Evolutionary conservation across 106 monocot genomes (phyloP).

Genomic region (Allium cepa): DNA sequence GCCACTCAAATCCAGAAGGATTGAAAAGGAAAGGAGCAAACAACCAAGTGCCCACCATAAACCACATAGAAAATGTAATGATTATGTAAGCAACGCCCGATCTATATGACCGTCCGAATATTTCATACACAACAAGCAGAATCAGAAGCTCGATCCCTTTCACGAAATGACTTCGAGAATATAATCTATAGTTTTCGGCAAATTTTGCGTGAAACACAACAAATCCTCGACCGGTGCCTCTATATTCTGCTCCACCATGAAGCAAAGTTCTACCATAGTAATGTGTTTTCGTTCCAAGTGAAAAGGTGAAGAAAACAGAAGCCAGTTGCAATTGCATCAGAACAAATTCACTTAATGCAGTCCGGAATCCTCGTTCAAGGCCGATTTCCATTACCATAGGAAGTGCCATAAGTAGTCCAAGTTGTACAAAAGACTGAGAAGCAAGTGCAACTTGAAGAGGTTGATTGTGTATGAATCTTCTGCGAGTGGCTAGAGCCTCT

Average conservation of each 20-base stretch:
- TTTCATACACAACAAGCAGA: constrained; percentile 75
- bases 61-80: constrained; percentile 89
- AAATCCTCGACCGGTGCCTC: constrained; percentile 90
- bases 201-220: constrained; percentile 98
- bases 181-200: constrained; percentile 88
- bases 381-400: constrained; percentile 99
- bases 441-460: constrained; percentile 93
- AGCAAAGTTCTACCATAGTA: constrained; percentile 96
- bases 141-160: constrained; percentile 88
- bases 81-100: constrained; percentile 64
- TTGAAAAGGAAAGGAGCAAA: constrained; percentile 95
- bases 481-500: constrained; percentile 55
- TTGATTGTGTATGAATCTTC: constrained; percentile 59
- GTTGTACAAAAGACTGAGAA: constrained; percentile 88
- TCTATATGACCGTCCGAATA: constrained; percentile 67
- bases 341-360: constrained; percentile 81
- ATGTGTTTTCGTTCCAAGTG: constrained; percentile 90
- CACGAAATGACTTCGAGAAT: constrained; percentile 93
- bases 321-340: constrained; percentile 86
- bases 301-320: constrained; percentile 87
- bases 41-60: constrained; percentile 92
- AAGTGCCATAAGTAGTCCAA: constrained; percentile 86
- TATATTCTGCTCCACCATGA: constrained; percentile 93
- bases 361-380: constrained; percentile 74
- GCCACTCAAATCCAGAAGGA: constrained; percentile 97